Evolutionary conservation across 2,329 filamentous ascomycete genomes (phyloP), one percentile per base, ranked within the genome.

Genomic region (Talaromyces sp.): DNA sequence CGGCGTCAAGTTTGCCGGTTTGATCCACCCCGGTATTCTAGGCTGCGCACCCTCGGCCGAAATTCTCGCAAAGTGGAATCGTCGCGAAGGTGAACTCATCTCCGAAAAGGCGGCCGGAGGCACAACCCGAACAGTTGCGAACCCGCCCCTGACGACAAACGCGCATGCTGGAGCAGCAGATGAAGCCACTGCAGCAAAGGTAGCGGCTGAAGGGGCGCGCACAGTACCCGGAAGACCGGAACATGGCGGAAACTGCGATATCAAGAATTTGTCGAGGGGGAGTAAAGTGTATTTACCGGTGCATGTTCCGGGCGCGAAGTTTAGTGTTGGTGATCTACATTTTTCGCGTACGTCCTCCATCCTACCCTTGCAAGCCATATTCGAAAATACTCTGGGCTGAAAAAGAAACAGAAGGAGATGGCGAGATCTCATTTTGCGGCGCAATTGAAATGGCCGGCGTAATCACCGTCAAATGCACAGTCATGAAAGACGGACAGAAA

Each of bases 361-460:
- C 14, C 12, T 37, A 12, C 21, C n/a, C 4, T 3, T 28, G 28
- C 28, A 28, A 28, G 28, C 28, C 28, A 28, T 28, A 6, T 3
- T 6, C 6, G 28, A 28, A 28, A 6, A 28, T 28, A 3, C 28
- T 28, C n/a, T 28, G 28, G 28, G 28, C 28, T 28, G 21, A 60
- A 6, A 7, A 39, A 2, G 12, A 14, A 18, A 35, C 28, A 3
- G 90, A 96, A 76, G 92, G 92, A 8, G 92, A 96, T 71, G 92
- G 92, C 6, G 92, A 96, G 73, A 96, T 96, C 64, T 91, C 87
- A 2, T 97, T 92, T 72, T 92, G 89, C 67, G 89, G 89, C 21
- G 93, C 92, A 5, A 97, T 96, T 69, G 93, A 97, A 75, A 97
- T 97, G 90, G 91, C 92, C 0, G 92, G 92, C 4, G 81, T 91